These are phyloP conservation scores for Diaporthe vaccinii DNA, from an alignment of 2,329 filamentous ascomycete genomes.

Conservation along the genomic window DNA sequence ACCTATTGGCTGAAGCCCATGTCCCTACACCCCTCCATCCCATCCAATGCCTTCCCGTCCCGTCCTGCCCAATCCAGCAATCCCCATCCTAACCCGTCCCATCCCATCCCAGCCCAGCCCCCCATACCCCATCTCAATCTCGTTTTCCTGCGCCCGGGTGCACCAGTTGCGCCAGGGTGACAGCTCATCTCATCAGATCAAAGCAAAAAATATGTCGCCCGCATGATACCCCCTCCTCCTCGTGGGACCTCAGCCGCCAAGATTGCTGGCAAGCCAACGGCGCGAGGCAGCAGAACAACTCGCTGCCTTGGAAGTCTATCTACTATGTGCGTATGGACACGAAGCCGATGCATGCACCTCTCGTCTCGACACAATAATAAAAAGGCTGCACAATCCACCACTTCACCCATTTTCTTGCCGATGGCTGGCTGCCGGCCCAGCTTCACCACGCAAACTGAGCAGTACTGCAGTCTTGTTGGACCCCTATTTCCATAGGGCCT, in stretches of 20 bases:
- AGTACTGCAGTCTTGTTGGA: neutral
- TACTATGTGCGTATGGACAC: neutral
- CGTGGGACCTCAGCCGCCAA: slow-evolving; percentile 32
- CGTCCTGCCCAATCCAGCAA: slow-evolving; percentile 15
- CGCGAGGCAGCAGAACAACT: neutral
- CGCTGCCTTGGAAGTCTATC: neutral
- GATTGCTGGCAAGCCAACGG: slow-evolving; percentile 15
- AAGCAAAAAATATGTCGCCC: slow-evolving; percentile 15
- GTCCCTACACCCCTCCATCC: neutral
- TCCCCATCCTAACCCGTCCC: neutral
- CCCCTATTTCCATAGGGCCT: slow-evolving; percentile 26
- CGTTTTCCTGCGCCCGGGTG: slow-evolving; percentile 18
- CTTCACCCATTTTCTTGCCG: neutral
- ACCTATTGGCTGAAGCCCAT: slow-evolving; percentile 4
- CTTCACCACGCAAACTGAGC: neutral
- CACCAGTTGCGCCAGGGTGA: slow-evolving; percentile 24
- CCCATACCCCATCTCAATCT: slow-evolving; percentile 19
- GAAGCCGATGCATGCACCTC: neutral
- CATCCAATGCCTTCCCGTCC: slow-evolving; percentile 1
- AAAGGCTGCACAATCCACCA: neutral
- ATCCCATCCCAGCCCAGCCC: neutral
- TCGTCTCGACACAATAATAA: neutral
- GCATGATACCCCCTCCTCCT: slow-evolving; percentile 18
- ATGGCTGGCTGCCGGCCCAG: neutral
- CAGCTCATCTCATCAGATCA: slow-evolving; percentile 33